phyloP scores from a whole-genome alignment of 768 basidiomycete species.

The Lentinula lateritia region DNA sequence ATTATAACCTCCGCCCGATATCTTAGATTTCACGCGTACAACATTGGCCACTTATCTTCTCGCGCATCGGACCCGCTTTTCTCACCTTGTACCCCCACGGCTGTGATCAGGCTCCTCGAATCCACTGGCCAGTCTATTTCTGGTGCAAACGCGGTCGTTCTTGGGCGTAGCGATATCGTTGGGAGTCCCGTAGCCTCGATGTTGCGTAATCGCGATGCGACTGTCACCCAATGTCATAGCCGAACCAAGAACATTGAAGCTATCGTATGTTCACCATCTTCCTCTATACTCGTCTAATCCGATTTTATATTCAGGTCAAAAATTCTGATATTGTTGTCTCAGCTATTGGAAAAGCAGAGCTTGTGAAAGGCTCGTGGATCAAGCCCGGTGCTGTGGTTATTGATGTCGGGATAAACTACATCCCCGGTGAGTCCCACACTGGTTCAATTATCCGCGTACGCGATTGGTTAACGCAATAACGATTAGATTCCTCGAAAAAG shows the following conservation, averaged over 20 bases:
- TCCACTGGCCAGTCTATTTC: conserved; percentile 72
- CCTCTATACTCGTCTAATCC: conserved; percentile 1
- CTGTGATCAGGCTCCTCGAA: conserved; percentile 86
- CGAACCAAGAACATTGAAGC: conserved; percentile 75
- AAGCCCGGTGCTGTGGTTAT: conserved; percentile 95
- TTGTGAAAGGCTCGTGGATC: conserved; percentile 90
- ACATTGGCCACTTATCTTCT: conserved; percentile 92
- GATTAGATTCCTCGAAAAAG: conserved; percentile 81
- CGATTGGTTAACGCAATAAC: neutral
- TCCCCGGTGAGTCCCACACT: conserved; percentile 56
- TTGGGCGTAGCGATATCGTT: conserved; percentile 97
- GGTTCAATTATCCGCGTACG: neutral
- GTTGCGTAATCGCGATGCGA: conserved; percentile 86
- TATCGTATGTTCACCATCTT: conserved; percentile 47
- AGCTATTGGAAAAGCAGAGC: conserved; percentile 92
- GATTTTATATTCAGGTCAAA: conserved; percentile 49
- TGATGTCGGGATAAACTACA: conserved; percentile 96
- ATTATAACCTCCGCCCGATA: neutral
- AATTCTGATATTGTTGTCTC: conserved; percentile 90
- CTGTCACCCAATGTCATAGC: conserved; percentile 97
- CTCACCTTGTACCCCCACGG: conserved; percentile 92
- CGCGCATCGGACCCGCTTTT: conserved; percentile 87
- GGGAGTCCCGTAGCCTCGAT: conserved; percentile 93
- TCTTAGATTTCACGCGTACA: conserved; percentile 92
- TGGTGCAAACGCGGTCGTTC: conserved; percentile 83